Conservation (phyloP, 2,329 filamentous ascomycete genomes). For the Alternaria ethzedia region DNA sequence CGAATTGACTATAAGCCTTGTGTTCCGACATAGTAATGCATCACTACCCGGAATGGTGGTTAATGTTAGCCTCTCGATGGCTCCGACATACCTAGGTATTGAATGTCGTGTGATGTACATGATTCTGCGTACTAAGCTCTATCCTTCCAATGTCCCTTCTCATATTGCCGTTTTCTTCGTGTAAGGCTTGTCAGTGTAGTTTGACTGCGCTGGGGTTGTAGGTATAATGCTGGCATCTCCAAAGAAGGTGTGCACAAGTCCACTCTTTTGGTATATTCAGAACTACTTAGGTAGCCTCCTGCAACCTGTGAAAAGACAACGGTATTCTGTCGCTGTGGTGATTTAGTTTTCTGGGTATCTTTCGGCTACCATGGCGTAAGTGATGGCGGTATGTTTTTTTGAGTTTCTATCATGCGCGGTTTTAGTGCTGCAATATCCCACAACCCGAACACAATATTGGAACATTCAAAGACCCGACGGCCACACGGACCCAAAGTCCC, state of each 20-base stretch:
- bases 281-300: background rate
- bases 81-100: background rate
- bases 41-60: background rate
- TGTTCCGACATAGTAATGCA: background rate
- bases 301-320: background rate
- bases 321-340: background rate
- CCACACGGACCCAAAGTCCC: background rate
- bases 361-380: background rate
- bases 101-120: background rate
- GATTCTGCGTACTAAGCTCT: background rate
- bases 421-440: background rate
- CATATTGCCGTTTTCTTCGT: background rate
- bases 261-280: background rate
- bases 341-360: background rate
- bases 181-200: background rate
- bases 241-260: background rate
- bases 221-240: background rate
- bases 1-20: background rate
- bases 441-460: background rate
- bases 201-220: background rate
- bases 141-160: background rate
- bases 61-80: background rate
- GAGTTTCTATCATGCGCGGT: background rate
- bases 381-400: background rate
- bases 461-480: background rate